These are phyloP conservation scores for Alternaria alternata DNA, from an alignment of 2,329 filamentous ascomycete genomes.

Conservation along the genomic window DNA sequence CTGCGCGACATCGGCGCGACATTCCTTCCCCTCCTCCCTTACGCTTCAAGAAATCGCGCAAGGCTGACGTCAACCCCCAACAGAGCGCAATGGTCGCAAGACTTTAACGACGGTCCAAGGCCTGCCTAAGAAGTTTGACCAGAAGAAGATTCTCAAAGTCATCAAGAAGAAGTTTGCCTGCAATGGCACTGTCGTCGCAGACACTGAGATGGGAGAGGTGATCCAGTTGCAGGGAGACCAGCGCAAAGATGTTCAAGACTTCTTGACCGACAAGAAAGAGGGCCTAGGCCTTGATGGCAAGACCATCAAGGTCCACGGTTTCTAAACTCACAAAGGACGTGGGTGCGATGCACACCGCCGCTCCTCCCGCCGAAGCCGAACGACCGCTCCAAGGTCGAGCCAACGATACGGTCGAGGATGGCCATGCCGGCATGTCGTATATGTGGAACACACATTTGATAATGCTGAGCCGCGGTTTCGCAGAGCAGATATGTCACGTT, in stretches of 20 bases:
- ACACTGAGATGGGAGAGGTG: conserved; percentile 98
- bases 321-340: conserved; percentile 29
- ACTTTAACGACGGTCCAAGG: conserved; percentile 99
- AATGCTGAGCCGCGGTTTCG: conserved; percentile 28
- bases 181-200: conserved; percentile 99
- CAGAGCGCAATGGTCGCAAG: conserved; percentile 99
- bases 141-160: conserved; percentile 99
- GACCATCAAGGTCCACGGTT: conserved; percentile 83
- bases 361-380: conserved; percentile 7
- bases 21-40: background rate
- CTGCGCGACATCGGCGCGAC: background rate
- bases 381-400: conserved; percentile 17
- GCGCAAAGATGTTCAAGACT: conserved; percentile 98
- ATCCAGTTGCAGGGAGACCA: conserved; percentile 99
- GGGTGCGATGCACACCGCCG: conserved; percentile 19
- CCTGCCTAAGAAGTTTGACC: conserved; percentile 97
- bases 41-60: conserved; percentile 16
- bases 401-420: conserved; percentile 10
- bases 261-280: conserved; percentile 93
- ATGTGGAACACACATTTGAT: conserved; percentile 11
- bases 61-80: conserved; percentile 53
- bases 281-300: conserved; percentile 93
- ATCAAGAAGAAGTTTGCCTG: conserved; percentile 99
- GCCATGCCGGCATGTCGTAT: conserved; percentile 13
- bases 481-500: conserved; percentile 32